Conservation (phyloP, 1,284 basidiomycete species). For the Rhodotorula sp. region DNA sequence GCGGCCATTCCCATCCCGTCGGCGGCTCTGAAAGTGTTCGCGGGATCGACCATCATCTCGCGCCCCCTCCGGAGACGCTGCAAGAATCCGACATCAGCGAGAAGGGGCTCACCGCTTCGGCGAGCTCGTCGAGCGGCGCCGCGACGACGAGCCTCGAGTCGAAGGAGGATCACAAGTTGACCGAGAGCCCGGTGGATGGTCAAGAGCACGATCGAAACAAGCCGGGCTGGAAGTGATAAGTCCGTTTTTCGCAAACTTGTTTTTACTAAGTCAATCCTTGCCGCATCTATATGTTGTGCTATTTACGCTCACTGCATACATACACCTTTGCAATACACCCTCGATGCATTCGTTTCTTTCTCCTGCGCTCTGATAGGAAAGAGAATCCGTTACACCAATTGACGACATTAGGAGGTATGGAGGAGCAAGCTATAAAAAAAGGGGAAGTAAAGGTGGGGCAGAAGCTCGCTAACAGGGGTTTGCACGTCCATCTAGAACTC, state of each 20-base stretch:
- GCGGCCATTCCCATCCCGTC: too few relatives aligned
- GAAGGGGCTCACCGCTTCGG: not conserved
- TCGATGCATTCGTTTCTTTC: too few relatives aligned
- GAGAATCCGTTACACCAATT: too few relatives aligned
- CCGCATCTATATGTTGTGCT: not conserved
- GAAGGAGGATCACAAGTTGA: not conserved
- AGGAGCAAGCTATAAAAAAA: too few relatives aligned
- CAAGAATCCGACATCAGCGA: not conserved
- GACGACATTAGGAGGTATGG: too few relatives aligned
- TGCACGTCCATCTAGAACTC: too few relatives aligned
- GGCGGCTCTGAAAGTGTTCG: not conserved
- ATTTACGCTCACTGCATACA: not conserved
- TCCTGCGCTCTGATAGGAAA: too few relatives aligned
- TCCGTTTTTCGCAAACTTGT: too few relatives aligned
- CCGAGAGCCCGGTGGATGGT: not conserved
- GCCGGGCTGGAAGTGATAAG: constrained; percentile 1
- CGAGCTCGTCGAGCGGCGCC: not conserved
- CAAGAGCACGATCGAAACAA: constrained; percentile 2
- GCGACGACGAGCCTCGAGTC: not conserved
- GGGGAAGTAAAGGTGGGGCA: too few relatives aligned
- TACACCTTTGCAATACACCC: not conserved
- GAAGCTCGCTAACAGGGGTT: too few relatives aligned
- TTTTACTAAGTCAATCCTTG: not conserved
- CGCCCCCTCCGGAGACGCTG: not conserved
- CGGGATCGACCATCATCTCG: too few relatives aligned